Percentiles rank a stretch among this genome's conserved stretches.
Conservation (phyloP, 352 stramenopile genomes). For the Halophytophthora batemanensis region DNA sequence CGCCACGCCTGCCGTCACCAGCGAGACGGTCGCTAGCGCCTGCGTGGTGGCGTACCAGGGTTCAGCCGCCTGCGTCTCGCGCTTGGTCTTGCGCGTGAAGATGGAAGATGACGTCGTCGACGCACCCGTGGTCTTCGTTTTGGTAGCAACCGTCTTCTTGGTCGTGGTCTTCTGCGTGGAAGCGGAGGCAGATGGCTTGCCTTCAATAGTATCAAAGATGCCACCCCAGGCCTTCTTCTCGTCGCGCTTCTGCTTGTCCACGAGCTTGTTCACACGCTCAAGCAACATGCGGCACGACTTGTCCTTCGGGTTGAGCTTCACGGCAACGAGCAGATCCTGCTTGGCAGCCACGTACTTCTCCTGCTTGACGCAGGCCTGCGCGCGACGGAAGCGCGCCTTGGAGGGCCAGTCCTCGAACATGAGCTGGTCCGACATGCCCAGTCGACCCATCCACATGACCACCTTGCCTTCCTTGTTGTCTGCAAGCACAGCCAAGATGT, state of each 20-base stretch:
- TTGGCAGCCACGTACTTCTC: constrained; percentile 72
- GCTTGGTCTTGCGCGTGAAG: constrained; percentile 72
- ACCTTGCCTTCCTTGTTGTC: constrained; percentile 82
- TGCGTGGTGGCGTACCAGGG: constrained; percentile 67
- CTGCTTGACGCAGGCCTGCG: constrained; percentile 70
- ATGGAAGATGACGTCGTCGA: constrained; percentile 46
- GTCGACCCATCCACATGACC: constrained; percentile 80
- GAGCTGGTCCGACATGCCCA: constrained; percentile 71
- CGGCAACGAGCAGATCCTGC: constrained; percentile 73
- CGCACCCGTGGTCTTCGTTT: constrained; percentile 13
- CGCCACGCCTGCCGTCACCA: constrained; percentile 68
- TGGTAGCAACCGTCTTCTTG: constrained; percentile 7
- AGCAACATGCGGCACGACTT: constrained; percentile 77
- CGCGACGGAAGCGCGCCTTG: constrained; percentile 82
- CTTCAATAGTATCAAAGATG: constrained; percentile 62
- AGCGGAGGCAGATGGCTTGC: constrained; percentile 17
- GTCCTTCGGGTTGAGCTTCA: constrained; percentile 79
- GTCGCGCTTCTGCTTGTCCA: constrained; percentile 72
- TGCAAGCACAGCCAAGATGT: constrained; percentile 67
- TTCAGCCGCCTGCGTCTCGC: constrained; percentile 17
- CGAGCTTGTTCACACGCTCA: constrained; percentile 63
- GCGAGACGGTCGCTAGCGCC: constrained; percentile 56
- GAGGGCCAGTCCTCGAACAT: constrained; percentile 86
- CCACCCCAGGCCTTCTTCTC: constrained; percentile 82
- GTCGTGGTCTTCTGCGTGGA: constrained; percentile 22